Base-by-base conservation (phyloP, 139 green algal species). In the Picocystis salinarum region DNA sequence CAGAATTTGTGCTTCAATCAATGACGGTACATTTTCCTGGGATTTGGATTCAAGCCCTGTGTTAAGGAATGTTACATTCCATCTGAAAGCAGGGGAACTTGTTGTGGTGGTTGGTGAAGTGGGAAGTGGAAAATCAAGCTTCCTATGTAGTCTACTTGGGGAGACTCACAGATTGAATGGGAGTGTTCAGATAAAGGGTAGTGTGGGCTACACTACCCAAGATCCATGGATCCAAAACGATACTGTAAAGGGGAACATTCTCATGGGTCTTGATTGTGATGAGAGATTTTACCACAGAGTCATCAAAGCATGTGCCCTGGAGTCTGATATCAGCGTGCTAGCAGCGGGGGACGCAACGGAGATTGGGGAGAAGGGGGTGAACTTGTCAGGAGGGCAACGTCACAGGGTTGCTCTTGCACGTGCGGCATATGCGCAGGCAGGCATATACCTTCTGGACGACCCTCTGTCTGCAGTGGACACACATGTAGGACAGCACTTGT, bases 171-270 rank as follows among this genome's bases (percentile, higher is more conserved):
- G 36, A 19, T 28, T 28, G 36, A 44, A 44, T 20, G 36, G 36
- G 7, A 23, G 36, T 13, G 40, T 52, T 25, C 28, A 60, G 33
- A 48, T 60, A 17, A 59, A 52, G 19, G 75, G 75, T 19, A 29
- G 26, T 9, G 51, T 73, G 5, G 76, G 72, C 0, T 86, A 74
- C 41, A 73, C 82, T 4, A 65, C 73, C 0, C 79, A 91, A 59
- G 72, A 70, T 24, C 62, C 81, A 15, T 93, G 82, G 82, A 91
- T 93, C 56, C 65, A 86, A 33, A 92, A 91, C 51, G 82, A 75
- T 27, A 83, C 71, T 6, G 34, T 93, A 34, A 58, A 64, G 45
- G 64, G 81, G 33, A 91, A 91, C 59, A 58, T 91, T 20, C 40
- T 83, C 33, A 77, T 92, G 52, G 76, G 77, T 2, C 12, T 17